Percentiles rank a stretch among this genome's conserved stretches.
Conservation (phyloP, 805 yeast genomes). For the Sugiyamaella floridensis region DNA sequence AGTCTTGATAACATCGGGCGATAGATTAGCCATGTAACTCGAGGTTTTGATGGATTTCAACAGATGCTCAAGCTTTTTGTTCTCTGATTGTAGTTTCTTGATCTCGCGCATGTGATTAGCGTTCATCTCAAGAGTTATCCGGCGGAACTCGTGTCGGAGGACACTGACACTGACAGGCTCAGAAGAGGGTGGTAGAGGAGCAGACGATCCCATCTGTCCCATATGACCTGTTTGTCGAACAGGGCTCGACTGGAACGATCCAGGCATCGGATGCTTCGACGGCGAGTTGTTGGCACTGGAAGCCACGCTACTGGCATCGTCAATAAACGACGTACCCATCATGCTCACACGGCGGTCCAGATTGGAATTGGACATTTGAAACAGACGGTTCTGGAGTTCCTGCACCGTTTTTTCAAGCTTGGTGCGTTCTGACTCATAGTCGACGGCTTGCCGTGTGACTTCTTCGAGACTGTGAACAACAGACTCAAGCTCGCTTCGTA, state of each 20-base stretch:
- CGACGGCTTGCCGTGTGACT: constrained; percentile 32
- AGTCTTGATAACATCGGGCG: constrained; percentile 17
- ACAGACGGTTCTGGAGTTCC: constrained; percentile 20
- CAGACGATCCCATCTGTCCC: neutral
- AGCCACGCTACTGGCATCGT: neutral
- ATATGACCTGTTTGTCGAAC: neutral
- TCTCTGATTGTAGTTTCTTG: constrained; percentile 22
- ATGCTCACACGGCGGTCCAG: constrained; percentile 19
- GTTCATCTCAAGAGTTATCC: constrained; percentile 27
- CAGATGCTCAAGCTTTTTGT: constrained; percentile 20
- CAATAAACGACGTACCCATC: constrained; percentile 10
- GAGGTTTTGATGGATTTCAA: constrained; percentile 22
- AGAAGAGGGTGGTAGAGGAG: neutral
- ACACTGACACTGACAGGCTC: constrained; percentile 23
- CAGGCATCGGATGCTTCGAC: neutral
- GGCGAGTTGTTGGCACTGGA: neutral
- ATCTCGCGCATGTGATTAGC: constrained; percentile 25
- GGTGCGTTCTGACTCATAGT: constrained; percentile 28
- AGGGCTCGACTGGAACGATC: neutral
- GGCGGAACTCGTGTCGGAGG: constrained; percentile 31
- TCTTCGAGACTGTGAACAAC: constrained; percentile 31
- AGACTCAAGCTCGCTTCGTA: constrained; percentile 27
- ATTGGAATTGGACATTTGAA: constrained; percentile 10
- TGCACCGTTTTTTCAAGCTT: constrained; percentile 24
- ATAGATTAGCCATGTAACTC: constrained; percentile 19